Evolutionary conservation across 164 flowering plant genomes (phyloP).

Genomic region (Chloranthus sessilifolius): DNA sequence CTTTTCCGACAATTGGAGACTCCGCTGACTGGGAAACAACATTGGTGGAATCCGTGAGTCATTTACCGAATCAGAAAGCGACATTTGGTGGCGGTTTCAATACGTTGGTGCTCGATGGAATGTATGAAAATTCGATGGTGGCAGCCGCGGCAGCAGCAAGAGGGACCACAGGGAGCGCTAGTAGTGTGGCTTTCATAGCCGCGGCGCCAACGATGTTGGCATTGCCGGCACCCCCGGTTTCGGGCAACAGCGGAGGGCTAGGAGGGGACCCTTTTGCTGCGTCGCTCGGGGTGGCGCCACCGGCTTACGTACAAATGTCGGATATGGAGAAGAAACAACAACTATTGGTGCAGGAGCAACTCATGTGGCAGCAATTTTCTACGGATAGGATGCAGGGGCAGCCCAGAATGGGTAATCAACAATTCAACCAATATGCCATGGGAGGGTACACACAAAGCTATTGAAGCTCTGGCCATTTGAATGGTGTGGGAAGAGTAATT

Average conservation of each 20-base stretch:
- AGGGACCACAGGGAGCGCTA: constrained; percentile 35
- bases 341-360: constrained; percentile 59
- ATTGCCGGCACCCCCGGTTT: constrained; percentile 18
- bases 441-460: too few species aligned
- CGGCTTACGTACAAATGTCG: constrained; percentile 78
- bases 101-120: constrained; percentile 32
- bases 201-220: constrained; percentile 34
- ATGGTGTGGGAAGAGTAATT: too few species aligned
- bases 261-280: constrained; percentile 79
- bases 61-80: constrained; percentile 28
- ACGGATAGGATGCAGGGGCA: constrained; percentile 79
- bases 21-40: constrained; percentile 72
- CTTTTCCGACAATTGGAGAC: constrained; percentile 32
- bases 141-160: background rate
- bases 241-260: background rate
- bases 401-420: constrained; percentile 22
- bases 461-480: too few species aligned
- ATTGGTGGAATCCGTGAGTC: constrained; percentile 37
- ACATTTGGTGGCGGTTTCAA: constrained; percentile 40
- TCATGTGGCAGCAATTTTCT: constrained; percentile 82
- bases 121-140: constrained; percentile 38
- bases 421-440: constrained; percentile 20
- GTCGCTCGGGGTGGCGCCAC: constrained; percentile 61
- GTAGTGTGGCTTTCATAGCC: constrained; percentile 61
- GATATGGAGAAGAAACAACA: constrained; percentile 84